Base-by-base conservation (phyloP, 257 asterid species). In the Nicotiana sylvestris region DNA sequence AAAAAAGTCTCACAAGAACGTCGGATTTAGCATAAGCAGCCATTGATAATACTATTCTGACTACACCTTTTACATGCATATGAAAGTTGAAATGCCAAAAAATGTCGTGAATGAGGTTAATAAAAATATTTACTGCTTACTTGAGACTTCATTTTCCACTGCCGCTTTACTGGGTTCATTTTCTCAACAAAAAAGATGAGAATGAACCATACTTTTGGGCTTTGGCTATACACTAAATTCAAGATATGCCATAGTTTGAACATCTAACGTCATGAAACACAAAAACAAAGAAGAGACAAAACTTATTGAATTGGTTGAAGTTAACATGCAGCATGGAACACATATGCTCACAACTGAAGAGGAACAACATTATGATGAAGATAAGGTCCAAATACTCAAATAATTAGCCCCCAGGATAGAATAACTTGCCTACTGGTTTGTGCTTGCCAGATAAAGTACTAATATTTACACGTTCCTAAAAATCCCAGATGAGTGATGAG, bases 31-130 rank as follows among this genome's bases (percentile, higher is more conserved):
- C 58, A 53, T 53, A 53, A 53, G 58, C 61, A 49, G 16, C 29
- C 43, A 27, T 49, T 49, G 43, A 49, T 15, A 49, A 49, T 49
- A 46, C 9, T 6, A 46, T 12, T 46, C 43, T 49, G 15, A 74
- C 80, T 74, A 74, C 43, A 49, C 9, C 79, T 25, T 49, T 57
- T 2, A 25, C 62, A 49, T 74, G 79, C 79, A 74, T 74, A 74
- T 1, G 25, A 74, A 74, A 49, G 21, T 74, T 46, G 43, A 74
- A 49, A 49, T 49, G 46, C 46, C 29, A 76, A 49, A 27, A 25
- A 11, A 13, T 9, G 51, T 9, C 12, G 51, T 43, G 12, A 7
- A 3, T 11, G 18, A 58, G 62, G 16, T 27, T 27, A 13, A 30
- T 11, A 65, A 30, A 65, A 29, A 16, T 12, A 65, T 7, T 29